Base-by-base conservation (phyloP, 805 yeast genomes). In the Ogataea siamensis region DNA sequence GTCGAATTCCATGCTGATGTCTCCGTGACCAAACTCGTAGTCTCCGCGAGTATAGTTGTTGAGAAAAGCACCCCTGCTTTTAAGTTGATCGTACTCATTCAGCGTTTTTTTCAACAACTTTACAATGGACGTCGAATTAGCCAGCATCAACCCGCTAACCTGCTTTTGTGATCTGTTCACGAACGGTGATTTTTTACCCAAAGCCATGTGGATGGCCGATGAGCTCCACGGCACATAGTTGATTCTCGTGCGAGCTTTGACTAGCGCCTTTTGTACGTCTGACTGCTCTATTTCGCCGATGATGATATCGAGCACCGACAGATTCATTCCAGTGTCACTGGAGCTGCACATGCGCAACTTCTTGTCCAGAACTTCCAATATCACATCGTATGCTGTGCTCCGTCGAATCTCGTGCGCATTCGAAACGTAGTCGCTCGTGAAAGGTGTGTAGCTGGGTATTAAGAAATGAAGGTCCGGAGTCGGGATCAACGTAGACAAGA, bases 141-240 rank as follows among this genome's bases (percentile, higher is more conserved):
- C 75, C 16, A 93, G 66, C 79, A 83, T 86, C 46, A 88, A 68
- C 1, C 98, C 98, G 49, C 80, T 81, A 4, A 86, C 77, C 9
- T 70, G 61, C 37, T 71, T 67, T 22, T 71, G 45, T 6, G 72
- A 65, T 26, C 63, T 62, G 7, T 48, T 34, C 11, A 65, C 49
- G 48, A 68, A 83, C 5, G 88, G 82, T 7, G 95, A 83, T 46
- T 78, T 79, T 40, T 75, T 72, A 0, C 95, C 88, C 32, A 80
- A 67, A 6, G 91, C 88, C 0, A 88, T 67, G 53, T 87, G 93
- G 5, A 88, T 73, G 6, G 88, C 74, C 0, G 88, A 75, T 0
- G 93, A 79, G 0, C 87, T 76, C 88, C 95, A 85, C 0, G 95
- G 93, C 3, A 87, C 87, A 64, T 87, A 93, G 18, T 74, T 70